Evolutionary conservation across 306 rosid genomes (phyloP).

Genomic region (Alnus glutinosa): DNA sequence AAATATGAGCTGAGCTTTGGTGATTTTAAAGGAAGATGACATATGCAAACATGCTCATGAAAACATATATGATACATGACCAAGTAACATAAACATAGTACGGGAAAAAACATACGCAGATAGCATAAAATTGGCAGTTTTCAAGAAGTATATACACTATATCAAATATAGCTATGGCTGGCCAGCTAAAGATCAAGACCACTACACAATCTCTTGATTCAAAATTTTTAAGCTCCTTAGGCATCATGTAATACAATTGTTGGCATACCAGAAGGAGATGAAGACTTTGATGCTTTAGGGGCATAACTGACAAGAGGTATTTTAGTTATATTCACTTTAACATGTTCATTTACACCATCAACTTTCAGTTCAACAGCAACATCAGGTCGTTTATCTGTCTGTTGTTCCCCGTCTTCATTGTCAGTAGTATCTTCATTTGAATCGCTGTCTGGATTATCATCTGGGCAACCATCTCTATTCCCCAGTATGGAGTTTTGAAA

Average conservation of each 20-base stretch:
- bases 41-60: conserved; percentile 9
- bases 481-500: conserved; percentile 75
- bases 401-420: conserved; percentile 46
- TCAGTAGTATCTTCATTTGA: conserved; percentile 48
- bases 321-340: conserved; percentile 49
- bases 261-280: conserved; percentile 57
- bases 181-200: conserved; percentile 19
- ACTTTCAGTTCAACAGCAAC: conserved; percentile 61
- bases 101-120: background rate
- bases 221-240: conserved; percentile 11
- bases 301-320: conserved; percentile 70
- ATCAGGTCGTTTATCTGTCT: conserved; percentile 48
- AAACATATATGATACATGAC: conserved; percentile 14
- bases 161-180: conserved; percentile 12
- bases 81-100: conserved; percentile 17
- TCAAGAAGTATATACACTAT: conserved; percentile 5
- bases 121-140: conserved; percentile 13
- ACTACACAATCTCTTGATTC: conserved; percentile 22
- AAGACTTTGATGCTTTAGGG: conserved; percentile 55
- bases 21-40: conserved; percentile 13
- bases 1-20: conserved; percentile 12
- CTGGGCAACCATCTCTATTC: conserved; percentile 34
- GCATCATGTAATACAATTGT: conserved; percentile 17
- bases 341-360: conserved; percentile 41
- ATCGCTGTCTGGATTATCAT: conserved; percentile 44